A percentile compares a stretch with the other conserved stretches of the same genome.
Evolutionary conservation across 768 basidiomycete genomes (phyloP).

Genomic region (Auriscalpium vulgare): DNA sequence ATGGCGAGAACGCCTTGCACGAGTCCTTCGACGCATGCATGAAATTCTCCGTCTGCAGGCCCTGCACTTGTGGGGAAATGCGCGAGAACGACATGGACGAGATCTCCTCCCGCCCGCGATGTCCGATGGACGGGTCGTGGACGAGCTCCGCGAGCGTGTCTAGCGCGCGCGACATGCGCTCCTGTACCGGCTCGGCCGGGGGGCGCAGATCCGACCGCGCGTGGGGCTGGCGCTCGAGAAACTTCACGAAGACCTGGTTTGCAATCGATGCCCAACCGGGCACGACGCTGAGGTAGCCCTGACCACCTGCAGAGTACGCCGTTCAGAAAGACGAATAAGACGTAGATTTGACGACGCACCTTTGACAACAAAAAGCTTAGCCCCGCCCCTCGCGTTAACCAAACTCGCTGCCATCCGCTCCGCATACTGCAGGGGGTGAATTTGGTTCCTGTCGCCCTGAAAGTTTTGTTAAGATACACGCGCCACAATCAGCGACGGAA

Average conservation of each 20-base stretch:
- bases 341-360: background rate
- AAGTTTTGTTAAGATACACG: background rate
- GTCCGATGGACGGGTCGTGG: slow-evolving; percentile 1
- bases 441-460: slow-evolving; percentile 13
- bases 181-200: background rate
- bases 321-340: background rate
- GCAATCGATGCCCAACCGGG: slow-evolving; percentile 16
- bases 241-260: slow-evolving; percentile 18
- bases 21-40: slow-evolving; percentile 5
- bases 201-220: slow-evolving; percentile 3
- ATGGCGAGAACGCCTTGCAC: slow-evolving; percentile 10
- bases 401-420: slow-evolving; percentile 9
- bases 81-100: slow-evolving; percentile 16
- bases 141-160: slow-evolving; percentile 4
- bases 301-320: slow-evolving; percentile 5
- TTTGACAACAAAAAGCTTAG: slow-evolving; percentile 12
- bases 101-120: slow-evolving; percentile 1
- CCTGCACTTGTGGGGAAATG: slow-evolving; percentile 1
- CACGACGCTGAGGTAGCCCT: slow-evolving; percentile 14
- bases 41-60: background rate
- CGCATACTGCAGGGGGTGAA: slow-evolving; percentile 7
- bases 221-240: slow-evolving; percentile 14
- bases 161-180: slow-evolving; percentile 4
- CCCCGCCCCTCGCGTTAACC: slow-evolving; percentile 13
- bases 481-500: background rate